Evolutionary conservation across 2,329 filamentous ascomycete genomes (phyloP), one percentile per base, ranked within the genome.

Genomic region (Esteya vermicola): DNA sequence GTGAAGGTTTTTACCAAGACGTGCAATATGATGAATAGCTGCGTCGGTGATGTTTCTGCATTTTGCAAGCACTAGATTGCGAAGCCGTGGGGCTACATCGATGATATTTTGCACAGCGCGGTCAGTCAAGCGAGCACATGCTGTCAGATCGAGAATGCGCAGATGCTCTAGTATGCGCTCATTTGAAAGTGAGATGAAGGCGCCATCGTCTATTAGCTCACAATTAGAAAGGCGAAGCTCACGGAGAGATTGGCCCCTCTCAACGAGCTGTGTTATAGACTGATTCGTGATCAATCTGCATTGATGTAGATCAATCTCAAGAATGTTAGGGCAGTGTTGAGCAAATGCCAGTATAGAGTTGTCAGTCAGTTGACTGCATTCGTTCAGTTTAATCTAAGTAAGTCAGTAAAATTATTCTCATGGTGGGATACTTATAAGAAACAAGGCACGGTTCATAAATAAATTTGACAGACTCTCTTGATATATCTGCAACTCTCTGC

Each of bases 251-350:
- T 76, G 77, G 21, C 88, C 81, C 48, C 81, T 80, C 19, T 75
- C 70, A 36, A 98, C 69, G 13, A 98, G 72, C 3, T 81, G 74
- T 0, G 84, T 89, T 36, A 98, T 73, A 1, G 91, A 85, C 20
- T 78, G 72, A 54, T 93, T 91, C 46, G 83, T 83, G 48, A 98
- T 77, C 34, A 78, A 70, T 40, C 67, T 70, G 63, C 91, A 93
- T 50, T 85, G 81, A 50, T 94, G 84, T 13, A 98, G 72, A 56
- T 98, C 91, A 45, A 98, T 94, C 59, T 98, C 91, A 46, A 98
- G 78, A 25, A 98, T 86, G 49, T 94, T 89, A 12, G 79, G 84
- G 56, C 89, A 95, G 59, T 93, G 75, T 34, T 78, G 68, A 6
- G 91, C 89, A 55, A 98, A 93, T 4, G 86, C 83, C 43, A 84